phyloP scores from a whole-genome alignment of 2,329 filamentous ascomycete species.

The Plectosphaerella sp. region DNA sequence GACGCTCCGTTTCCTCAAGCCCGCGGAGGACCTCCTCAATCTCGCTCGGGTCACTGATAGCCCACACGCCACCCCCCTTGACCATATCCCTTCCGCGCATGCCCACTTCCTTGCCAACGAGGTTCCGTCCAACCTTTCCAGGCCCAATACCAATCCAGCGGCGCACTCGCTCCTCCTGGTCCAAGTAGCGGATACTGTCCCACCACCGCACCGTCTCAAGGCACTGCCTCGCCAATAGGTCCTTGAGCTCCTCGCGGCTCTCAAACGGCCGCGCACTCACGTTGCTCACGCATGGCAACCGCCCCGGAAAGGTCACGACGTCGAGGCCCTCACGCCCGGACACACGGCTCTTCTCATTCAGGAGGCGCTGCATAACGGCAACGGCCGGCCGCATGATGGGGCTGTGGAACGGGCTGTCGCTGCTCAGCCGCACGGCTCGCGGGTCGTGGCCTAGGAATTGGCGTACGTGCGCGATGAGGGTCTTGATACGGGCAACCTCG shows the following conservation, averaged over 20 bases:
- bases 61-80: conserved; percentile 91
- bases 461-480: conserved; percentile 76
- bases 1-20: conserved; percentile 58
- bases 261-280: conserved; percentile 75
- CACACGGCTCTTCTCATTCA: conserved; percentile 55
- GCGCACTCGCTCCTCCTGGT: conserved; percentile 75
- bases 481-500: conserved; percentile 75
- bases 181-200: conserved; percentile 85
- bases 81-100: conserved; percentile 73
- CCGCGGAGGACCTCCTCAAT: conserved; percentile 64
- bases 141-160: conserved; percentile 91
- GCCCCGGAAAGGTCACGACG: conserved; percentile 70
- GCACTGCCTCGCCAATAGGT: conserved; percentile 74
- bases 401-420: conserved; percentile 86
- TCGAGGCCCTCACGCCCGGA: conserved; percentile 52
- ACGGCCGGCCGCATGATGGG: conserved; percentile 87
- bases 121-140: conserved; percentile 86
- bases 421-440: conserved; percentile 78
- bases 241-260: conserved; percentile 69
- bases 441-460: conserved; percentile 92
- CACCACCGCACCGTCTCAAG: conserved; percentile 95
- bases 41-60: conserved; percentile 75
- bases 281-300: conserved; percentile 79
- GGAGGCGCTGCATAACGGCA: conserved; percentile 63
- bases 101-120: conserved; percentile 93